These are phyloP conservation scores for Collybiopsis luxurians DNA, from an alignment of 768 basidiomycete species.

Conservation along the genomic window DNA sequence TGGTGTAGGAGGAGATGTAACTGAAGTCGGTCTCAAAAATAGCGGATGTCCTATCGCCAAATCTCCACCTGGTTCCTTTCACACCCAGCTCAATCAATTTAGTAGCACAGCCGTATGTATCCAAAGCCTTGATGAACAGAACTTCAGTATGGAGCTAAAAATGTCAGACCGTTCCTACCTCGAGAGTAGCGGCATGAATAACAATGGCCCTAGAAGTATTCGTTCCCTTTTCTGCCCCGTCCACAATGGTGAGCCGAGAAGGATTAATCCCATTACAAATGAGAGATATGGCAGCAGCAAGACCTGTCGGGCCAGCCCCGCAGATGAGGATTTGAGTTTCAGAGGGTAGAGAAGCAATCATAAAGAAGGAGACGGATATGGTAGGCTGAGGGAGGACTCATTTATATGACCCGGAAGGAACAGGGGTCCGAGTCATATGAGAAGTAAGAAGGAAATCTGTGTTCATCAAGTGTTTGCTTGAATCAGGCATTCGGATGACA, in stretches of 20 bases:
- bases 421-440: too few relatives aligned
- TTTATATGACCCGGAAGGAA: too few relatives aligned
- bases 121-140: conserved; percentile 28
- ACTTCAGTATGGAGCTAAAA: neutral
- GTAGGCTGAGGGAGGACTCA: too few relatives aligned
- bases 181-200: conserved; percentile 46
- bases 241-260: conserved; percentile 36
- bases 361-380: too few relatives aligned
- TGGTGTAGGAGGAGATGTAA: conserved; percentile 29
- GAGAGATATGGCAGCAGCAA: conserved; percentile 34
- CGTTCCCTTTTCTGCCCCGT: conserved; percentile 28
- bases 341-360: neutral
- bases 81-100: conserved; percentile 27
- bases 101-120: conserved; percentile 32
- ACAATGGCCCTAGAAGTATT: conserved; percentile 38
- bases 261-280: conserved; percentile 25
- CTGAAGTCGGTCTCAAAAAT: conserved; percentile 18
- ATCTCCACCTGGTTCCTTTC: conserved; percentile 15
- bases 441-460: too few relatives aligned
- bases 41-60: conserved; percentile 18
- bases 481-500: too few relatives aligned
- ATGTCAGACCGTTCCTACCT: conserved; percentile 23
- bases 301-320: conserved; percentile 16
- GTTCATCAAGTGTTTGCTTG: too few relatives aligned
- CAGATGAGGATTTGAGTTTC: conserved; percentile 11